Percentiles rank a stretch among this genome's conserved stretches.
phyloP scores from a whole-genome alignment of 2,329 filamentous ascomycete species.

The Pseudogymnoascus destructans region DNA sequence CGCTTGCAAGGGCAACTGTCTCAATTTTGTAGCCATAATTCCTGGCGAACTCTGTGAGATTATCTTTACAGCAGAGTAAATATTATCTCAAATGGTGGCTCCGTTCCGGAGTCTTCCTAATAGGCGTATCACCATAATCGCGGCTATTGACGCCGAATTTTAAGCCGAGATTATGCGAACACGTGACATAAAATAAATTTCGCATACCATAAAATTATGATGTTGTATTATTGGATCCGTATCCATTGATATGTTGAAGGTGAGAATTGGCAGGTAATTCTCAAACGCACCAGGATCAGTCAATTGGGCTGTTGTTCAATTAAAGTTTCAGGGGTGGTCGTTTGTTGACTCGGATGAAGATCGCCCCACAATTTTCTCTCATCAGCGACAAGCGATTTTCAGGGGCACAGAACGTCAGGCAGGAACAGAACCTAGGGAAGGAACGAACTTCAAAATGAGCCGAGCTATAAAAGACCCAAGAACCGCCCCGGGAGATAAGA shows the following conservation, averaged over 20 bases:
- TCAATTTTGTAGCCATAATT: background rate
- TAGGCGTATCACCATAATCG: background rate
- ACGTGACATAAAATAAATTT: background rate
- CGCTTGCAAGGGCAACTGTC: background rate
- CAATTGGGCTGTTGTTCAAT: background rate
- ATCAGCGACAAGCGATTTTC: background rate
- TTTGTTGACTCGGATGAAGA: background rate
- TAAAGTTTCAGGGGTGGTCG: background rate
- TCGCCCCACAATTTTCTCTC: background rate
- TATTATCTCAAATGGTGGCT: background rate
- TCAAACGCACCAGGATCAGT: background rate
- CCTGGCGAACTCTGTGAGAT: background rate
- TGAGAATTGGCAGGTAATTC: background rate
- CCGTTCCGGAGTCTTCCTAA: background rate
- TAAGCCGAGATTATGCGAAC: constrained; percentile 1
- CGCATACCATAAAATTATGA: background rate
- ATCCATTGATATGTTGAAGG: background rate
- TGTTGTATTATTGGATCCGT: background rate
- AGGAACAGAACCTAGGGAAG: background rate
- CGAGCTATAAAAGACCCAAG: background rate
- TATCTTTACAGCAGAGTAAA: background rate
- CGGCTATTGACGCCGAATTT: background rate
- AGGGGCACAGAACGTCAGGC: background rate
- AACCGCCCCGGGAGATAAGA: background rate
- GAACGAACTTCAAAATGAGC: background rate